A percentile compares a stretch with the other conserved stretches of the same genome.
Evolutionary conservation across 345 rosid species (phyloP).

Genomic region (Dimocarpus longan): DNA sequence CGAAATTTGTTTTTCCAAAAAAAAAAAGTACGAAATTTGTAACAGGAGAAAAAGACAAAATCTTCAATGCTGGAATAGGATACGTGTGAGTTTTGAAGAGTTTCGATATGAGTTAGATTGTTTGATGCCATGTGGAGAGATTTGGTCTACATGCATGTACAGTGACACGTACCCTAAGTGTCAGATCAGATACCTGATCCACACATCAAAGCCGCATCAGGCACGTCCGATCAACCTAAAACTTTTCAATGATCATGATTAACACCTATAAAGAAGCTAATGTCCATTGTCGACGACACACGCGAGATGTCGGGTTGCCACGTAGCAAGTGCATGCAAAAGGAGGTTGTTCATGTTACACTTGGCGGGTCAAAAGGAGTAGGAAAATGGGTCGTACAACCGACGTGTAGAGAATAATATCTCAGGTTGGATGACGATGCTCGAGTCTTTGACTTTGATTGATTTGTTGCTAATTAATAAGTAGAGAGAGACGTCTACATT

Average conservation of each 20-base stretch:
- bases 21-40: background rate
- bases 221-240: background rate
- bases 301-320: background rate
- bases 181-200: background rate
- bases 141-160: background rate
- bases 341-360: background rate
- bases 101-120: background rate
- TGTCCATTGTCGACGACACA: background rate
- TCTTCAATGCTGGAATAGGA: background rate
- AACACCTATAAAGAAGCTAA: background rate
- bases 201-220: background rate
- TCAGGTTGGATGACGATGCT: background rate
- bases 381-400: background rate
- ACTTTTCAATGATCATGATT: background rate
- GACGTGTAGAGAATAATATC: constrained; percentile 1
- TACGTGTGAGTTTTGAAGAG: background rate
- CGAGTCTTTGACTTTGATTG: background rate
- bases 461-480: background rate
- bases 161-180: background rate
- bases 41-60: constrained; percentile 5
- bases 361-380: background rate
- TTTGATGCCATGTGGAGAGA: background rate
- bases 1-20: too few species aligned
- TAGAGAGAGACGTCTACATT: background rate
- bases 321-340: background rate